phyloP scores from a whole-genome alignment of 495 filamentous ascomycete species.

The Penicillium canescens region DNA sequence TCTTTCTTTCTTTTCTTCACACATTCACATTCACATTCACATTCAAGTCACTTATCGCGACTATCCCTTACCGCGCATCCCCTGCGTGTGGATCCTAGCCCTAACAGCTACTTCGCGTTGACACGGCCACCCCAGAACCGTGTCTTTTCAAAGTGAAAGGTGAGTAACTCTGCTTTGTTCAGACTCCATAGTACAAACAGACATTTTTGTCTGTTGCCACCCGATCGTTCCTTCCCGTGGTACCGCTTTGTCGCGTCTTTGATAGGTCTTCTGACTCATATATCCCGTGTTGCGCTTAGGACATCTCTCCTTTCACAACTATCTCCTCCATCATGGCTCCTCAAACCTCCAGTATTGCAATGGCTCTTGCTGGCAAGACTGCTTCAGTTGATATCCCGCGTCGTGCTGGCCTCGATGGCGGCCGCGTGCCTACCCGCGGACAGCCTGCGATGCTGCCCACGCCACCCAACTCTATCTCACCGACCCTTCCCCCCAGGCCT shows the following conservation, averaged over 20 bases:
- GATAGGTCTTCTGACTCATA: constrained; percentile 31
- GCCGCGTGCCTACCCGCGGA: constrained; percentile 56
- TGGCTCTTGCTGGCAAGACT: constrained; percentile 64
- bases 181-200: neutral
- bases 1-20: neutral
- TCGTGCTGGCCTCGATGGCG: constrained; percentile 62
- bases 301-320: constrained; percentile 9
- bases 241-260: constrained; percentile 21
- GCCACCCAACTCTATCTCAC: constrained; percentile 95
- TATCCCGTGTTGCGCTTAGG: constrained; percentile 7
- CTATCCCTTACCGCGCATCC: constrained; percentile 23
- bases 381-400: constrained; percentile 72
- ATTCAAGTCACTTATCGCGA: constrained; percentile 10
- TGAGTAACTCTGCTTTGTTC: constrained; percentile 14
- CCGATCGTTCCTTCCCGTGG: constrained; percentile 8
- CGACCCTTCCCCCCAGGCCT: constrained; percentile 81
- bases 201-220: constrained; percentile 17
- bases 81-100: constrained; percentile 18
- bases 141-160: constrained; percentile 17
- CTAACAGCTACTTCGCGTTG: constrained; percentile 9
- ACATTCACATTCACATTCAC: neutral
- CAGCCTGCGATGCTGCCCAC: constrained; percentile 72
- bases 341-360: constrained; percentile 58
- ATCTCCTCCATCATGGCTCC: constrained; percentile 44
- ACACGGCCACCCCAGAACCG: neutral